A percentile compares a stretch with the other conserved stretches of the same genome.
Evolutionary conservation across 768 basidiomycete species (phyloP).

Genomic region (Lactarius sanguifluus): DNA sequence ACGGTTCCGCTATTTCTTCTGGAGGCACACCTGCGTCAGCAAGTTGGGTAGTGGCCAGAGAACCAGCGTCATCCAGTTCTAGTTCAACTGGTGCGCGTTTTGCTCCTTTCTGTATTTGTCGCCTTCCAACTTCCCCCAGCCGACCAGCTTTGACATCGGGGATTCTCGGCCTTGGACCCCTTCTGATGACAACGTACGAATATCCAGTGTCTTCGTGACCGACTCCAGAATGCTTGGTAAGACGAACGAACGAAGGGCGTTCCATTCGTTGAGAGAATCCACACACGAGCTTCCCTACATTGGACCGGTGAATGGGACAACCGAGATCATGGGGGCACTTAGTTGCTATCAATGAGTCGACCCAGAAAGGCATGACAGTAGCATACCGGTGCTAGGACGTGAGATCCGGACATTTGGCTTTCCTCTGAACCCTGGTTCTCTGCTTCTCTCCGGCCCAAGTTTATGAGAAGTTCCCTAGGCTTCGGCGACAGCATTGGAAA

Average conservation of each 20-base stretch:
- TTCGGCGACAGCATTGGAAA: conserved; percentile 80
- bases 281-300: conserved; percentile 58
- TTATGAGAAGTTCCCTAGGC: conserved; percentile 73
- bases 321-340: conserved; percentile 89
- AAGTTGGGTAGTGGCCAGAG: background rate
- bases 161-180: conserved; percentile 64
- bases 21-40: background rate
- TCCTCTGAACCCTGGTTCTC: conserved; percentile 45
- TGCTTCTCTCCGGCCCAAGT: conserved; percentile 58
- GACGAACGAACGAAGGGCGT: conserved; percentile 79
- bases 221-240: conserved; percentile 80
- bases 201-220: conserved; percentile 89
- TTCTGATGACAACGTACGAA: conserved; percentile 85
- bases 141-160: conserved; percentile 46
- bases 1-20: conserved; percentile 7
- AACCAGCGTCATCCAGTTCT: conserved; percentile 29
- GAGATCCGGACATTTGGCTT: conserved; percentile 53
- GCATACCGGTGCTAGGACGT: conserved; percentile 87
- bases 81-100: conserved; percentile 29
- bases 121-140: conserved; percentile 52
- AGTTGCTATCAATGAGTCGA: conserved; percentile 20
- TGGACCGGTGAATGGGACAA: conserved; percentile 74
- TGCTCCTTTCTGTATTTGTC: conserved; percentile 41
- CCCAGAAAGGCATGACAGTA: conserved; percentile 18
- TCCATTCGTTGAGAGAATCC: conserved; percentile 88